Evolutionary conservation across 164 flowering plant genomes (phyloP).

Genomic region (Nymphaea thermarum): DNA sequence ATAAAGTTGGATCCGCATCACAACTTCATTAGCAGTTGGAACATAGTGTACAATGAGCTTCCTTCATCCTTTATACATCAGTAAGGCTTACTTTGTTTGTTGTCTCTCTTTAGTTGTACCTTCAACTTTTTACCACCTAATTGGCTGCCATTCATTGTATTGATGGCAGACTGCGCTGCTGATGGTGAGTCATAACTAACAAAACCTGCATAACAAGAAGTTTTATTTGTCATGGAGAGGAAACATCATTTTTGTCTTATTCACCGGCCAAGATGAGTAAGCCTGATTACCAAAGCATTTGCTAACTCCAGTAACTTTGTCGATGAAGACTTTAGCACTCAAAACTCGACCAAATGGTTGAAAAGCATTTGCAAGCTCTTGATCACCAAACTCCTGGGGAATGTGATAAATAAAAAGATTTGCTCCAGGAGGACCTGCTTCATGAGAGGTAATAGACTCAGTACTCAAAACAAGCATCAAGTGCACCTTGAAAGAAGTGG

Average conservation of each 20-base stretch:
- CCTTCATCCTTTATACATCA: constrained; percentile 4
- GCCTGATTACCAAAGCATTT: constrained; percentile 88
- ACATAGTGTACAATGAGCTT: not conserved
- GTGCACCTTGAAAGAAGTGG: too few species aligned
- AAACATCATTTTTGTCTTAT: too few species aligned
- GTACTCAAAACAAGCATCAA: not conserved
- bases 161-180: constrained; percentile 86
- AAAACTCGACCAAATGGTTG: constrained; percentile 75
- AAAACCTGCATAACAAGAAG: constrained; percentile 51
- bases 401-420: constrained; percentile 96
- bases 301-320: constrained; percentile 94
- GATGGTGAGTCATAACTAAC: constrained; percentile 84
- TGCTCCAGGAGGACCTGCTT: constrained; percentile 98
- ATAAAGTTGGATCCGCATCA: not conserved
- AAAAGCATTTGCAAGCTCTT: constrained; percentile 83
- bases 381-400: constrained; percentile 96
- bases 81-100: constrained; percentile 67
- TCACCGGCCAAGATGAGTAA: not conserved
- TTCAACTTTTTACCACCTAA: constrained; percentile 94
- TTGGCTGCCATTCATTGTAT: constrained; percentile 80
- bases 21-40: not conserved
- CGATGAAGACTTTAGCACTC: constrained; percentile 93
- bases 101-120: constrained; percentile 97
- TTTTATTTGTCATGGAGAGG: not conserved
- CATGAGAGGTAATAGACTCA: not conserved